phyloP scores from a whole-genome alignment of 805 yeast genomes.

The Tetrapisispora taiwanensis region DNA sequence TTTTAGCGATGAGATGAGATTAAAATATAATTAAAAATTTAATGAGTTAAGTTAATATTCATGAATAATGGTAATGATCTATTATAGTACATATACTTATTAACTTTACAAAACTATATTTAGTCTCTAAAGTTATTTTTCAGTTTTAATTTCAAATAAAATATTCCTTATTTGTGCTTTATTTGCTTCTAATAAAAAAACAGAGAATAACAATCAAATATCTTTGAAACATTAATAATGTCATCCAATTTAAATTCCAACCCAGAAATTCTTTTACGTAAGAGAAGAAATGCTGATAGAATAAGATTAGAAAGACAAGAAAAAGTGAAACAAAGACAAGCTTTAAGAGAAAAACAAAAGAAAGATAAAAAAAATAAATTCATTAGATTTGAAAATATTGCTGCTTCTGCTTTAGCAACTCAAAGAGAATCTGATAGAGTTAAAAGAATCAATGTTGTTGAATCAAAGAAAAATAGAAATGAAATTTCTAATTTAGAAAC shows the following conservation, averaged over 20 bases:
- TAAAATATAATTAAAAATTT: neutral
- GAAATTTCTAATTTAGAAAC: constrained; percentile 22
- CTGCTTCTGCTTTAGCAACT: constrained; percentile 53
- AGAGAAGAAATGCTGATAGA: constrained; percentile 71
- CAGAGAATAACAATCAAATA: too few species aligned
- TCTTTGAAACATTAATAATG: too few species aligned
- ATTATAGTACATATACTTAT: too few species aligned
- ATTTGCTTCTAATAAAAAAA: too few species aligned
- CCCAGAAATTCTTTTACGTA: constrained; percentile 68
- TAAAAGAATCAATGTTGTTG: constrained; percentile 48
- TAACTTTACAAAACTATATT: too few species aligned
- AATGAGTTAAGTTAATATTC: too few species aligned
- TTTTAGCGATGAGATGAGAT: constrained; percentile 11
- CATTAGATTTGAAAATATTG: constrained; percentile 64
- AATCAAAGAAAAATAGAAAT: constrained; percentile 28
- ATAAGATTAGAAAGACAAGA: constrained; percentile 66
- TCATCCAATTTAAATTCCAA: constrained; percentile 35
- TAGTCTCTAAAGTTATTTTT: too few species aligned
- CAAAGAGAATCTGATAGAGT: constrained; percentile 61
- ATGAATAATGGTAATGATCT: too few species aligned
- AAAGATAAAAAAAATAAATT: constrained; percentile 42
- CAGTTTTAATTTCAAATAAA: too few species aligned
- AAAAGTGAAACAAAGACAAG: constrained; percentile 42
- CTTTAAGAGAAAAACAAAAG: constrained; percentile 36
- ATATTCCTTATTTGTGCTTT: too few species aligned